Conservation (phyloP, 176 grass and related monocot species). For the Olyra latifolia region DNA sequence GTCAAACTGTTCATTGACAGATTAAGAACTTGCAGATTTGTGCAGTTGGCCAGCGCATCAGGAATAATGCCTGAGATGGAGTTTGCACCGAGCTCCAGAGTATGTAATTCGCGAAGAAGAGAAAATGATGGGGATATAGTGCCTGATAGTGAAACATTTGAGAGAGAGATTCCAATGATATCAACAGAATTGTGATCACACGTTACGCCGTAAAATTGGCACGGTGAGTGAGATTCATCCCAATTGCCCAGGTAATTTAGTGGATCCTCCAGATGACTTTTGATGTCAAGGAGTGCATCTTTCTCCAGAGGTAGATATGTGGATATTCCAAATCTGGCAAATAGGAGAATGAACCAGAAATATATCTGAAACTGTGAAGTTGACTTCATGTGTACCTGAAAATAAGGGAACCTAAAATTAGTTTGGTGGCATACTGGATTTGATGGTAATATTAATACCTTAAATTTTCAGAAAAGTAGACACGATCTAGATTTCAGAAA, state of each 20-base stretch:
- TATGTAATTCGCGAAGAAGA: conserved; percentile 50
- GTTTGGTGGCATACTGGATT: conserved; percentile 6
- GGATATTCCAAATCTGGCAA: conserved; percentile 34
- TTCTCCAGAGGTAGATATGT: conserved; percentile 52
- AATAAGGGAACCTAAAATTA: conserved; percentile 27
- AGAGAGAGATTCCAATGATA: conserved; percentile 68
- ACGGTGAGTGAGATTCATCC: conserved; percentile 53
- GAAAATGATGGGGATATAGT: conserved; percentile 74
- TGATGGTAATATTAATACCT: conserved; percentile 16
- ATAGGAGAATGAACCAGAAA: conserved; percentile 49
- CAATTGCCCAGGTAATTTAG: conserved; percentile 61
- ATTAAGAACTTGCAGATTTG: conserved; percentile 77
- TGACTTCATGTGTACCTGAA: conserved; percentile 54
- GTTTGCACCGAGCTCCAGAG: conserved; percentile 70
- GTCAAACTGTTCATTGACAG: conserved; percentile 70
- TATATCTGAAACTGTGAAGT: conserved; percentile 43
- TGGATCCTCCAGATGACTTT: conserved; percentile 70
- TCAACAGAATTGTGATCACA: conserved; percentile 55
- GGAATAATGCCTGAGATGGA: conserved; percentile 70
- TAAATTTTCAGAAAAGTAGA: conserved; percentile 19
- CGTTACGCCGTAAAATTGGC: conserved; percentile 70
- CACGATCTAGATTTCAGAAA: conserved; percentile 16
- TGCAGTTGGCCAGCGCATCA: conserved; percentile 57
- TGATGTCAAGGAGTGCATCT: conserved; percentile 67
- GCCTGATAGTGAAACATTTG: conserved; percentile 72